Evolutionary conservation across 768 basidiomycete genomes (phyloP).

Genomic region (Termitomyces sp.): DNA sequence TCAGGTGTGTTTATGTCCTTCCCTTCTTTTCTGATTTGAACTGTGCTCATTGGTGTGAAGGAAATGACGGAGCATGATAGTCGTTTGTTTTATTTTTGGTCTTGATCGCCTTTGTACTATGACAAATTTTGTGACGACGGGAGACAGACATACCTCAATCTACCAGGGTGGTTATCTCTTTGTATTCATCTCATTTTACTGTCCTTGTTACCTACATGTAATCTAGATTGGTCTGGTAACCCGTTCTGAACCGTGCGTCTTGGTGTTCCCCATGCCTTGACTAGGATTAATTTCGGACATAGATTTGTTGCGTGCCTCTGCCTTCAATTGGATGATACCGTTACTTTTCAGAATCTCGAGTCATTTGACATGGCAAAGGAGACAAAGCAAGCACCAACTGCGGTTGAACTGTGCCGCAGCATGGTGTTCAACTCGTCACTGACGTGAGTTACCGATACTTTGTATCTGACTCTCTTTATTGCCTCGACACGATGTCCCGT

Average conservation of each 20-base stretch:
- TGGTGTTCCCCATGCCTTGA: not conserved
- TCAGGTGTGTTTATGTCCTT: constrained; percentile 50
- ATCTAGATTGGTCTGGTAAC: constrained; percentile 5
- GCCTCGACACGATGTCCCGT: not conserved
- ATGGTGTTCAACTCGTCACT: not conserved
- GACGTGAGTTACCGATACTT: not conserved
- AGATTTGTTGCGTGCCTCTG: not conserved
- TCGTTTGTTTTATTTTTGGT: not conserved
- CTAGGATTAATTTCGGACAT: not conserved
- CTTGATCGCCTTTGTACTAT: not conserved
- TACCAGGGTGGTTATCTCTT: not conserved
- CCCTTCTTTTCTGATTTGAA: not conserved
- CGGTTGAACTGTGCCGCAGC: not conserved
- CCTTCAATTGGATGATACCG: not conserved
- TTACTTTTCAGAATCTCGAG: not conserved
- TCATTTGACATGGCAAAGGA: not conserved
- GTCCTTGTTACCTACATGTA: not conserved
- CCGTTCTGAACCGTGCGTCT: not conserved
- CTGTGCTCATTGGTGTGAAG: constrained; percentile 4
- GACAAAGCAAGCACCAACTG: not conserved
- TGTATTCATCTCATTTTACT: constrained; percentile 4
- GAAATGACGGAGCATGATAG: constrained; percentile 16
- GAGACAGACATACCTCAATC: not conserved
- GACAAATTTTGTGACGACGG: not conserved
- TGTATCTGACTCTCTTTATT: not conserved